Percentiles rank a stretch among this genome's conserved stretches.
Conservation (phyloP, 148 eudicot genomes). For the Vaccinium myrtillus region DNA sequence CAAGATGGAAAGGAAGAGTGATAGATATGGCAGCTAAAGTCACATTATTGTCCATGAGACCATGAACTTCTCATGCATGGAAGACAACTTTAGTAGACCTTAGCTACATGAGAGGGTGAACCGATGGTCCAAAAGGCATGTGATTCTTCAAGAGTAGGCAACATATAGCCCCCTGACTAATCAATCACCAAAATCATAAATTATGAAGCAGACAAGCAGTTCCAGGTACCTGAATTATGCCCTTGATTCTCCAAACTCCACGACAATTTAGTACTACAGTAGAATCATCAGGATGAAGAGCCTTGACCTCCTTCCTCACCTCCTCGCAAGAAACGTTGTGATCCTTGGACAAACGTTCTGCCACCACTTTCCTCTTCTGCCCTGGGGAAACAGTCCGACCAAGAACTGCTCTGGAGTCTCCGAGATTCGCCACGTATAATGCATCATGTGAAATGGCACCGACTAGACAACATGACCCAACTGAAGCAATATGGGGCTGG, state of each 20-base stretch:
- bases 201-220: not conserved
- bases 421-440: slow-evolving; percentile 56
- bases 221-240: slow-evolving; percentile 53
- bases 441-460: slow-evolving; percentile 48
- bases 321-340: slow-evolving; percentile 53
- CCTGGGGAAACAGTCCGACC: slow-evolving; percentile 42
- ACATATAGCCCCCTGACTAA: slow-evolving; percentile 18
- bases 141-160: slow-evolving; percentile 37
- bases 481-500: slow-evolving; percentile 50
- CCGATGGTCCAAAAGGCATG: slow-evolving; percentile 30
- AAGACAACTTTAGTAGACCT: slow-evolving; percentile 27
- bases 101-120: slow-evolving; percentile 30
- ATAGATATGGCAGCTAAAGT: not conserved
- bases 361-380: slow-evolving; percentile 31
- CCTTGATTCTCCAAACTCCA: slow-evolving; percentile 64
- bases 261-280: slow-evolving; percentile 39
- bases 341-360: slow-evolving; percentile 53
- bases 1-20: slow-evolving; percentile 12
- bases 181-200: not conserved
- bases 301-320: slow-evolving; percentile 57
- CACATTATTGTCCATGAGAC: slow-evolving; percentile 8
- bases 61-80: slow-evolving; percentile 30
- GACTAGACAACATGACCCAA: slow-evolving; percentile 57
- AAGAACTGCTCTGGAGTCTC: slow-evolving; percentile 60
- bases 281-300: slow-evolving; percentile 60